Base-by-base conservation (phyloP, 495 filamentous ascomycete genomes). In the Massariosphaeria phaeospora region DNA sequence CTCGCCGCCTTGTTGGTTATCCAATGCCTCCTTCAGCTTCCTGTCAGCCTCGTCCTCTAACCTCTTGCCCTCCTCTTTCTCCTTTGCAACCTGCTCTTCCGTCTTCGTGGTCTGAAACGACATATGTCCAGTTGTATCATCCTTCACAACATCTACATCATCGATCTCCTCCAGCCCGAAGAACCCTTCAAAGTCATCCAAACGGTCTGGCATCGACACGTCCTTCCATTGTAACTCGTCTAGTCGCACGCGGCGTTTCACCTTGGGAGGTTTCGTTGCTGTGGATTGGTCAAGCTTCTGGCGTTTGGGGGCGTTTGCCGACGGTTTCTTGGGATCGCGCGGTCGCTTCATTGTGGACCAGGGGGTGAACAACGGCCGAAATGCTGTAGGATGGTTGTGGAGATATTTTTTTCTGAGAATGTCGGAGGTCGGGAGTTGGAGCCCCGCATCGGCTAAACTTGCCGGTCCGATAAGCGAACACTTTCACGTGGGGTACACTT, bases 131-230 rank as follows among this genome's bases (percentile, higher is more conserved):
- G 66, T 76, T 13, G 70, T 61, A 3, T 69, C 70, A 46, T 83
- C 75, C 33, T 73, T 76, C 26, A 94, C 71, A 17, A 98, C 75
- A 25, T 96, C 88, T 0, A 97, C 87, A 36, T 85, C 89, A 7
- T 94, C 88, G 39, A 96, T 82, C 63, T 97, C 93, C 58, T 98
- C 91, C 33, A 98, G 67, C 0, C 93, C 91, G 69, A 83, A 95
- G 69, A 98, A 96, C 0, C 94, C 93, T 58, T 89, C 88, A n/a
- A 86, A 86, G 75, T 97, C 87, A 35, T 93, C 86, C 55, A 95
- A 76, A 59, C 84, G 83, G 66, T 95, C 89, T 4, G 91, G 91
- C 47, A 96, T 76, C 20, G 82, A 68, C 13, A 96, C 89, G 52
- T 83, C 78, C 58, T 82, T 83, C 93, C 93, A 98, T 71, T 75